Conservation (phyloP, 129 eudicot species). For the Erigeron canadensis region DNA sequence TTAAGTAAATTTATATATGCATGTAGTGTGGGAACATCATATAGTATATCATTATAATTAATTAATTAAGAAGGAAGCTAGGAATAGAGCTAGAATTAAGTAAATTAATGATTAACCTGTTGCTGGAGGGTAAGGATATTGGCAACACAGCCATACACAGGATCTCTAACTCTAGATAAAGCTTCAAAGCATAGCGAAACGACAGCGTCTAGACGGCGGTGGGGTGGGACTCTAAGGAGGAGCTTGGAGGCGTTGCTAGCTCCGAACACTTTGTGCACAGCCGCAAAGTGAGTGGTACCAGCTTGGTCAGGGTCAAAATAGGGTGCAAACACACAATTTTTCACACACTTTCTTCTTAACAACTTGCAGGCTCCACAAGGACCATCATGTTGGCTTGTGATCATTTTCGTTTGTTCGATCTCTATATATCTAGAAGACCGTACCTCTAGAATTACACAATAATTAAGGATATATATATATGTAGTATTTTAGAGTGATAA, state of each 20-base stretch:
- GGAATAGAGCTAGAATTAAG: neutral
- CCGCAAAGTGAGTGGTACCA: conserved; percentile 69
- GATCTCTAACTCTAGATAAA: conserved; percentile 72
- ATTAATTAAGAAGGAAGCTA: neutral
- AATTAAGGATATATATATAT: no score
- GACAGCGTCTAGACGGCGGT: conserved; percentile 64
- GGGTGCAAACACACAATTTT: conserved; percentile 64
- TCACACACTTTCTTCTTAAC: conserved; percentile 62
- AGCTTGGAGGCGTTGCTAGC: conserved; percentile 83
- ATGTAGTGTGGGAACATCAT: no score
- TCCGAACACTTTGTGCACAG: conserved; percentile 78
- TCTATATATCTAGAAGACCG: no score
- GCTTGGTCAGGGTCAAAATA: conserved; percentile 64
- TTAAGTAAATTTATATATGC: no score
- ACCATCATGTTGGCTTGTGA: conserved; percentile 16
- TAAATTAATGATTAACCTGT: conserved; percentile 43
- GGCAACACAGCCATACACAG: conserved; percentile 75
- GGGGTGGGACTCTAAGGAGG: conserved; percentile 51
- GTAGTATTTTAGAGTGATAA: no score
- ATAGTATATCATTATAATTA: neutral
- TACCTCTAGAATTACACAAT: no score
- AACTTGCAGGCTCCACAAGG: conserved; percentile 90
- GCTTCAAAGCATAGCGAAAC: conserved; percentile 76
- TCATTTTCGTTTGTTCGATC: conserved; percentile 29
- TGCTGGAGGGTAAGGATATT: conserved; percentile 70